These are phyloP conservation scores for Phytophthora macrochlamydospora DNA, from an alignment of 352 stramenopile species.

Conservation along the genomic window DNA sequence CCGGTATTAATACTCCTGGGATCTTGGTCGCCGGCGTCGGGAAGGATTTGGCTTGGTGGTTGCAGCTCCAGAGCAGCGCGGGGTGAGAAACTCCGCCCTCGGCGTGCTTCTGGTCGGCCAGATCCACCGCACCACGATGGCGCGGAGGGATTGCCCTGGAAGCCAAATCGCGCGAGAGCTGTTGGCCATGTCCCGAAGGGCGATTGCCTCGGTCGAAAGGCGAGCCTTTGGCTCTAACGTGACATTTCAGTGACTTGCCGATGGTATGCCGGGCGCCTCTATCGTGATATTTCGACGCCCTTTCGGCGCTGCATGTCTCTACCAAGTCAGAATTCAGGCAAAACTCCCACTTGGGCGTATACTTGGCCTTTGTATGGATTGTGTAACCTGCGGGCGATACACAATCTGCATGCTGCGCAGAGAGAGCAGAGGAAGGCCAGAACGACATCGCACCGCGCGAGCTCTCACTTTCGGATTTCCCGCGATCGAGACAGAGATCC, in stretches of 20 bases:
- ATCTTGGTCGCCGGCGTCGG: neutral
- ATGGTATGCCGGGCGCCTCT: no score
- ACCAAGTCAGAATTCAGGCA: constrained; percentile 2
- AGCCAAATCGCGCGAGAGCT: constrained; percentile 10
- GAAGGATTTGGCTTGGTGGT: neutral
- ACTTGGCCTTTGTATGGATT: constrained; percentile 20
- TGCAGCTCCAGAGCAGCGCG: no score
- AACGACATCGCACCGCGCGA: neutral
- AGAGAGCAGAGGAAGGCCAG: constrained; percentile 15
- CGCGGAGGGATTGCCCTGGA: neutral
- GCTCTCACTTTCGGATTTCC: constrained; percentile 26
- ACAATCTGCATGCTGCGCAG: constrained; percentile 23
- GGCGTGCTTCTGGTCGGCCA: neutral
- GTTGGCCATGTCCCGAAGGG: constrained; percentile 21
- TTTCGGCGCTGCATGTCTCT: neutral
- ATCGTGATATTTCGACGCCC: no score
- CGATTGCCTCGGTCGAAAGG: neutral
- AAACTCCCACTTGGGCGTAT: constrained; percentile 9
- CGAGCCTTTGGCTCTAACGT: no score
- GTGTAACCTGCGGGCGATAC: constrained; percentile 17
- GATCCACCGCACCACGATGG: neutral
- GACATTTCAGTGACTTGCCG: no score
- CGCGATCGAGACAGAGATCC: constrained; percentile 2
- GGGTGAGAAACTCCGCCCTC: neutral
- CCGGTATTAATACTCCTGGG: no score